Evolutionary conservation across 2,329 filamentous ascomycete species (phyloP), one percentile per base, ranked within the genome.

Genomic region (Trichothecium sympodiale): DNA sequence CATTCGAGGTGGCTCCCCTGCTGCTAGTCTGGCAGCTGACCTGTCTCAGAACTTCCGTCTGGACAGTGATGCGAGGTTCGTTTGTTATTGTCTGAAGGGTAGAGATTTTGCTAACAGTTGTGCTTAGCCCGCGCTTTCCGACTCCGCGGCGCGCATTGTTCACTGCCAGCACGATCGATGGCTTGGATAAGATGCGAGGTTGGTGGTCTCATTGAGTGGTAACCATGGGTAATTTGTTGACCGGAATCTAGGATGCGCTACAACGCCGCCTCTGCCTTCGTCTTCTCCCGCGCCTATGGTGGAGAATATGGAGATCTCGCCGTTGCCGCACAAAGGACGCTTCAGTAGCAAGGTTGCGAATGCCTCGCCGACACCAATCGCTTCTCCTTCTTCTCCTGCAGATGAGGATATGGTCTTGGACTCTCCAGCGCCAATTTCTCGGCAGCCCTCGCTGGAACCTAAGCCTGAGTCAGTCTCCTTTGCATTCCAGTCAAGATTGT

Each of bases 1-100:
- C 35, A 67, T 85, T 50, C 77, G 77, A 46, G 85, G 86, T 33
- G 94, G 88, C 15, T 98, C 91, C 38, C 91, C 91, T 5, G 88
- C 87, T 26, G 79, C 86, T 35, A 94, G 85, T 53, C 67, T 98
- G 47, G 89, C 88, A 29, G 88, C 87, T 42, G 91, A 98, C 61
- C 71, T 96, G 49, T 95, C 88, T 39, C 87, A 94, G 56, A 98
- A 96, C 66, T 94, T 96, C 57, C 83, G 89, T 55, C 83, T 96
- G 56, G 88, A 95, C 60, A 86, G 62, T 41, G 69, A 76, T 38
- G 58, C 82, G 53, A 95, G 88, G 89, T 95, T 68, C 47, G 72
- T 64, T 41, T 42, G 18, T 15, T 23, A 15, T 20, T 13, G 6
- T 14, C 7, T 17, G 9, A 6, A n/a, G 16, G 15, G 8, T 14